Evolutionary conservation across 2,329 filamentous ascomycete genomes (phyloP).

Genomic region (Septoria petroselini): DNA sequence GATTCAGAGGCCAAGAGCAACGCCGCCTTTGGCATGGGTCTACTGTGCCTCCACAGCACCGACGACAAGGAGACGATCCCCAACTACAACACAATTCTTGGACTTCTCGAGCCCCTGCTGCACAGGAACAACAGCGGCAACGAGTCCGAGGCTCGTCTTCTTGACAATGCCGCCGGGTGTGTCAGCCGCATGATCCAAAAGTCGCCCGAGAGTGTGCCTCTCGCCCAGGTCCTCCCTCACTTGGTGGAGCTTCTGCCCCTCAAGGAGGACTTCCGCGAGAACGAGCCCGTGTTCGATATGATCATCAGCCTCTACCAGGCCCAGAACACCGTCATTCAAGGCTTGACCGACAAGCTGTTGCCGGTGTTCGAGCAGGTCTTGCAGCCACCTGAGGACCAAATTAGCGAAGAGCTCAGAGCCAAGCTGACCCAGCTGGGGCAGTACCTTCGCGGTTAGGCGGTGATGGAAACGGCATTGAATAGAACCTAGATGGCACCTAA

Average conservation of each 20-base stretch:
- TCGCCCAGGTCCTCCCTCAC: constrained; percentile 76
- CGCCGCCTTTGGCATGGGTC: constrained; percentile 84
- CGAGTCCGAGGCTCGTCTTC: constrained; percentile 73
- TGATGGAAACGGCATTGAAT: neutral
- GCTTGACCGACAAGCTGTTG: constrained; percentile 66
- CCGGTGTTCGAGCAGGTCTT: constrained; percentile 72
- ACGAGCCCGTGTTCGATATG: constrained; percentile 88
- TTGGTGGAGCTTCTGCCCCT: constrained; percentile 77
- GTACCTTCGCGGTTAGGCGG: constrained; percentile 33
- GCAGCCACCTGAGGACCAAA: constrained; percentile 68
- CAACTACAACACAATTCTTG: constrained; percentile 72
- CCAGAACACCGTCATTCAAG: constrained; percentile 65
- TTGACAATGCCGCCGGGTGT: constrained; percentile 92
- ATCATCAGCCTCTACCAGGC: constrained; percentile 78
- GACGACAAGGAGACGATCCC: constrained; percentile 70
- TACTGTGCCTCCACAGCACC: constrained; percentile 77
- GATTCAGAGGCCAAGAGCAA: constrained; percentile 93
- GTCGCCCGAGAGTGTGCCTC: constrained; percentile 77
- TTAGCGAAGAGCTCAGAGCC: constrained; percentile 67
- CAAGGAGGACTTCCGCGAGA: constrained; percentile 93
- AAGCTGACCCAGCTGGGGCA: constrained; percentile 64
- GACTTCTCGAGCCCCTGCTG: constrained; percentile 82
- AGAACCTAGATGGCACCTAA: too few relatives aligned
- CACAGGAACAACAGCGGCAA: constrained; percentile 39
- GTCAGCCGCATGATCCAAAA: constrained; percentile 88